Evolutionary conservation across 768 basidiomycete genomes (phyloP).

Genomic region (Panus rudis): DNA sequence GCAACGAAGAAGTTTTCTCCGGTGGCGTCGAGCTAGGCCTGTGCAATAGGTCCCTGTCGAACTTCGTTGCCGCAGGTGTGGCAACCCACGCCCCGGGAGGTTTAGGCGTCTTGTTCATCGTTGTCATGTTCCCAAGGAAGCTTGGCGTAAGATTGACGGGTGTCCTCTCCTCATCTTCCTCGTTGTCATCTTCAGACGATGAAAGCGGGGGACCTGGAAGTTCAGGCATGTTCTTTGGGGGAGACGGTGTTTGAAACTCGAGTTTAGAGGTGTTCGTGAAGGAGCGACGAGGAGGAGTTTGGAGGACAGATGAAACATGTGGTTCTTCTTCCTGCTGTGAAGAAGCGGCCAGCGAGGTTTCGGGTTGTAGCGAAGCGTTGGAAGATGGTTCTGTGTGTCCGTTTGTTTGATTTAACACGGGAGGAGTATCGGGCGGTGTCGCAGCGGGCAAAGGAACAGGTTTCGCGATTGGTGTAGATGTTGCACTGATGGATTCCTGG

Average conservation of each 20-base stretch:
- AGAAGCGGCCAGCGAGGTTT: too few species aligned
- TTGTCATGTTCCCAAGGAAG: conserved; percentile 22
- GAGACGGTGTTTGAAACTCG: conserved; percentile 57
- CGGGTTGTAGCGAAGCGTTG: conserved; percentile 1
- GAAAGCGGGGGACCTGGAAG: conserved; percentile 62
- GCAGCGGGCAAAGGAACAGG: conserved; percentile 12
- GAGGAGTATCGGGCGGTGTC: conserved; percentile 15
- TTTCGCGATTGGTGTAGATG: conserved; percentile 17
- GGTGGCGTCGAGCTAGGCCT: not conserved
- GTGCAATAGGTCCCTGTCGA: not conserved
- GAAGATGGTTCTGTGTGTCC: conserved; percentile 5
- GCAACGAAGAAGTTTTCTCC: not conserved
- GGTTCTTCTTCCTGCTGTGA: conserved; percentile 10
- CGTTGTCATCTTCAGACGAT: conserved; percentile 41
- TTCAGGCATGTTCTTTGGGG: conserved; percentile 54
- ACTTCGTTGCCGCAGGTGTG: conserved; percentile 13
- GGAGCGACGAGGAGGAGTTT: conserved; percentile 42
- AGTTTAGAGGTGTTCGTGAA: conserved; percentile 35
- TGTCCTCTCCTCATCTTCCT: conserved; percentile 27
- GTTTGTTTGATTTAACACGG: not conserved
- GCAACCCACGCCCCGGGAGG: conserved; percentile 58
- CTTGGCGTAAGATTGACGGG: conserved; percentile 15
- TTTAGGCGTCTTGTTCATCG: conserved; percentile 39
- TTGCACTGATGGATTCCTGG: conserved; percentile 23
- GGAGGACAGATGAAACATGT: conserved; percentile 21